Evolutionary conservation across 176 grass and related monocot species (phyloP), one percentile per base, ranked within the genome.

Genomic region (Triticum aestivum): DNA sequence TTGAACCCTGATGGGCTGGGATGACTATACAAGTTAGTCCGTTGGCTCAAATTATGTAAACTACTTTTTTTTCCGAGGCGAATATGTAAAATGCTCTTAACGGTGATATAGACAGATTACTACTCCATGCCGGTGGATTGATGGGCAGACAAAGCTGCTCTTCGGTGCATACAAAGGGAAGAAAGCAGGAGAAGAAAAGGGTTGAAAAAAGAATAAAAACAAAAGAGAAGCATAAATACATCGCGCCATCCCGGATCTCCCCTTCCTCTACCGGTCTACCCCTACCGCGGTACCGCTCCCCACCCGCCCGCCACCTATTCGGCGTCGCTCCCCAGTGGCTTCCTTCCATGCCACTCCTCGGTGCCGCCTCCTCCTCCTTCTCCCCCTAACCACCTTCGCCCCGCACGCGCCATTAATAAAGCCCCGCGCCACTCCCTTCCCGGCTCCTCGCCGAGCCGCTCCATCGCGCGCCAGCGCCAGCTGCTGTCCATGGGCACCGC

Each of bases 341-440:
- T 87, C 80, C 89, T 79, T 87, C 80, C 75, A 80, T 84, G 81
- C n/a, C 85, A 91, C 81, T 75, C 67, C 67, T 78, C 79, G 66
- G 17, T 14, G 79, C 84, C 49, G 38, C 71, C 39, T 20, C 71
- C 70, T 14, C 35, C 38, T 59, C 71, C 70, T 13, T 27, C 37
- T 42, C 49, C 51, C 51, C 61, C 73, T 77, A 69, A 58, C 21
- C 49, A 26, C 29, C 56, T 15, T 18, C 56, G 18, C 3, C 51
- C 79, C 44, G 73, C 84, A 8, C 65, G 39, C 79, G 65, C 66
- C 84, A 56, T 73, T 79, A 90, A 69, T 79, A 90, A 9, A 82
- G 62, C 69, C 73, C 74, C 35, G 44, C 47, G 67, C 21, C 75
- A 69, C 61, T 49, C 26, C 73, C 24, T 51, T 37, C 73, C 24